Evolutionary conservation across 495 filamentous ascomycete species (phyloP).

Genomic region (Oleoguttula mirabilis): DNA sequence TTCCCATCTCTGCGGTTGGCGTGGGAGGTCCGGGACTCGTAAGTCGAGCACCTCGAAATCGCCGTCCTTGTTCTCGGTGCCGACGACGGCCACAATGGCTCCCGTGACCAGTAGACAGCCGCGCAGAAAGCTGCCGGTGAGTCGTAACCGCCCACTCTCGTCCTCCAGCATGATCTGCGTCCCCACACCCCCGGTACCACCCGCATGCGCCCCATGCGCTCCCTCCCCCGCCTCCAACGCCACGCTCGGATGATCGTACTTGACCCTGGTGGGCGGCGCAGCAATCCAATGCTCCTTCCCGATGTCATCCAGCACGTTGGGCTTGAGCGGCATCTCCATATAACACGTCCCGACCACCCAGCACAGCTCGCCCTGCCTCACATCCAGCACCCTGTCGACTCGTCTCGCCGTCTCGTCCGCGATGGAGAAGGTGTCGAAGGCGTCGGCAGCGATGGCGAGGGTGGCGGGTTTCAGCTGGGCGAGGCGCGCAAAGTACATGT

Average conservation of each 20-base stretch:
- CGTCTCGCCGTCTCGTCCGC: conserved; percentile 60
- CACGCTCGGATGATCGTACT: conserved; percentile 49
- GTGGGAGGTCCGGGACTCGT: conserved; percentile 71
- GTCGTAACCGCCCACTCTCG: conserved; percentile 79
- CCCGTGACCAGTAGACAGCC: conserved; percentile 71
- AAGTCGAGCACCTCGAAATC: conserved; percentile 88
- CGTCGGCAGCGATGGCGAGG: conserved; percentile 55
- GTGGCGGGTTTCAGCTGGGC: conserved; percentile 76
- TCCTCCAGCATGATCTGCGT: conserved; percentile 77
- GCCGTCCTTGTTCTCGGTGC: conserved; percentile 82
- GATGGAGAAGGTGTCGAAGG: conserved; percentile 67
- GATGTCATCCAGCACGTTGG: conserved; percentile 91
- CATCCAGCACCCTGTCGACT: conserved; percentile 83
- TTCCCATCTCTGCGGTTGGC: conserved; percentile 69
- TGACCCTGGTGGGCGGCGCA: conserved; percentile 65
- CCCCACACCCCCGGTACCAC: conserved; percentile 1
- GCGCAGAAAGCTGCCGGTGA: conserved; percentile 56
- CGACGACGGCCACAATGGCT: conserved; percentile 79
- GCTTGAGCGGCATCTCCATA: conserved; percentile 94
- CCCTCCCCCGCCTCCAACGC: background rate
- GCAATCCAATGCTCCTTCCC: conserved; percentile 84
- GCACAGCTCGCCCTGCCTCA: conserved; percentile 88
- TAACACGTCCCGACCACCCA: conserved; percentile 93
- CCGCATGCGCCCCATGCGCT: conserved; percentile 1
- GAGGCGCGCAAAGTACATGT: conserved; percentile 92